Conservation (phyloP, 257 asterid species). For the Marsdenia floribunda region DNA sequence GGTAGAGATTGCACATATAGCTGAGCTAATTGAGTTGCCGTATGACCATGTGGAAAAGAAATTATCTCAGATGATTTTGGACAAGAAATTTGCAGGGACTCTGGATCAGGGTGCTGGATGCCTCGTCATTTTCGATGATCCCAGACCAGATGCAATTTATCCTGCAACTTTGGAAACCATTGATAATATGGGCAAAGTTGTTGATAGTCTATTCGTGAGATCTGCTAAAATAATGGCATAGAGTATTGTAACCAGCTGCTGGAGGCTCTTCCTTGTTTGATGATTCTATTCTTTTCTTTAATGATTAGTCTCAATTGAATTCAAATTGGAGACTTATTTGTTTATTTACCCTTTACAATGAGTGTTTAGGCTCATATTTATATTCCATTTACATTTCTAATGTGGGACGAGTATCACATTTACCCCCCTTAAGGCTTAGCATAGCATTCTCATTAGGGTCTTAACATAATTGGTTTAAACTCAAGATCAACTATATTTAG, state of each 20-base stretch:
- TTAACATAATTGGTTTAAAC: too few relatives aligned
- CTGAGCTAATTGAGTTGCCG: conserved; percentile 39
- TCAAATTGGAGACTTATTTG: too few relatives aligned
- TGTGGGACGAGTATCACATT: too few relatives aligned
- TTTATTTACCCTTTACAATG: too few relatives aligned
- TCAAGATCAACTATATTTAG: too few relatives aligned
- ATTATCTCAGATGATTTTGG: conserved; percentile 41
- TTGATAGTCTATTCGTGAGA: conserved; percentile 26
- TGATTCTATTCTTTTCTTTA: too few relatives aligned
- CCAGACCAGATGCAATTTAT: conserved; percentile 36
- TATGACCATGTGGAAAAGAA: conserved; percentile 39
- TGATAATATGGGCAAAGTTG: conserved; percentile 43
- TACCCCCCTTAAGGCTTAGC: too few relatives aligned
- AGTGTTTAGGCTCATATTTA: too few relatives aligned
- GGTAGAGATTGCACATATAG: conserved; percentile 37
- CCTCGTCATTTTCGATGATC: conserved; percentile 42
- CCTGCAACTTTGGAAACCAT: conserved; percentile 36
- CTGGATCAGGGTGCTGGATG: conserved; percentile 50
- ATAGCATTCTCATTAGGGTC: too few relatives aligned
- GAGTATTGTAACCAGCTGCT: too few relatives aligned
- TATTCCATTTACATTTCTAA: too few relatives aligned
- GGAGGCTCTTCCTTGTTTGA: not conserved
- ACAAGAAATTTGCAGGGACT: conserved; percentile 46
- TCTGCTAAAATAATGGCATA: conserved; percentile 12
- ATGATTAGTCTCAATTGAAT: too few relatives aligned